These are phyloP conservation scores for Warburgia ugandensis DNA, from an alignment of 164 flowering plant genomes.

Conservation along the genomic window DNA sequence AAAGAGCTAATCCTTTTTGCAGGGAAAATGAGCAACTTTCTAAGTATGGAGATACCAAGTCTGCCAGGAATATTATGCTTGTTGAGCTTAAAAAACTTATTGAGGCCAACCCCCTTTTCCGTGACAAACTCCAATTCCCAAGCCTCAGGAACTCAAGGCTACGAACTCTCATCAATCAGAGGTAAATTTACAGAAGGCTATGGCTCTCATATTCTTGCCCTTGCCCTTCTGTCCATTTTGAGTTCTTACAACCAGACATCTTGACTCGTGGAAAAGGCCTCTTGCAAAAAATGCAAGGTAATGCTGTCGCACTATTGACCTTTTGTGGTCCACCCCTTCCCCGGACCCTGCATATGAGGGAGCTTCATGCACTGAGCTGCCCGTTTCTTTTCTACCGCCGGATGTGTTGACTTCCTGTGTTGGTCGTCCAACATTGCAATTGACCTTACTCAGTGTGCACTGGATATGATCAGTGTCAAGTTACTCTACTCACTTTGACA, in stretches of 20 bases:
- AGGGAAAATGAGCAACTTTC: slow-evolving; percentile 87
- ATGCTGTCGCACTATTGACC: too few species aligned
- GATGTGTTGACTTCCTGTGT: not conserved
- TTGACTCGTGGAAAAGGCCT: too few species aligned
- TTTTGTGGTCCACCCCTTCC: too few species aligned
- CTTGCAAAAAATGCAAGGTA: too few species aligned
- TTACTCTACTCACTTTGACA: not conserved
- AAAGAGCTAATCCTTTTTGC: not conserved
- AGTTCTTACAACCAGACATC: not conserved
- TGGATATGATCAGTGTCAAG: not conserved
- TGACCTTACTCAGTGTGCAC: not conserved
- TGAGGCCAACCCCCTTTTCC: slow-evolving; percentile 81
- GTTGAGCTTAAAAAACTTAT: slow-evolving; percentile 80
- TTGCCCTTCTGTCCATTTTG: not conserved
- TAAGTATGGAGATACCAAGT: slow-evolving; percentile 80
- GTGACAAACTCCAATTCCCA: slow-evolving; percentile 79
- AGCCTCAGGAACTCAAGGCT: slow-evolving; percentile 63
- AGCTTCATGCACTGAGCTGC: too few species aligned
- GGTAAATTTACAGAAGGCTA: too few species aligned
- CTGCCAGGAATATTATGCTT: slow-evolving; percentile 72
- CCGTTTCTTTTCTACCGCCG: too few species aligned
- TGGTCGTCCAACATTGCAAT: too few species aligned
- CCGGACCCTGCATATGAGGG: too few species aligned
- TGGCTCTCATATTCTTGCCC: not conserved
- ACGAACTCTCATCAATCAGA: slow-evolving; percentile 72